Evolutionary conservation across 2,329 filamentous ascomycete genomes (phyloP).

Genomic region (Penicillium rolfsii): DNA sequence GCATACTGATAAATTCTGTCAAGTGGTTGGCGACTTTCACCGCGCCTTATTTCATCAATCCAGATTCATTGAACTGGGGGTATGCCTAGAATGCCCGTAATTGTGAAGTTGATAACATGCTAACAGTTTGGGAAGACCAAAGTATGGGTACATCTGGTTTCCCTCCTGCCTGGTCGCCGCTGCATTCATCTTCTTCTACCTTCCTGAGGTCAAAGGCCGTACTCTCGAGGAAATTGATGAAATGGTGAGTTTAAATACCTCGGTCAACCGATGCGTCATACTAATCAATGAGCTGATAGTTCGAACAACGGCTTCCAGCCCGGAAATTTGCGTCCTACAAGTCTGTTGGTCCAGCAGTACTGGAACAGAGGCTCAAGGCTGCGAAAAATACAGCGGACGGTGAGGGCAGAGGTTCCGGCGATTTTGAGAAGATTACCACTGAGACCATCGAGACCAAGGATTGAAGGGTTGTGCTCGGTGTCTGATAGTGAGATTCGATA

Average conservation of each 20-base stretch:
- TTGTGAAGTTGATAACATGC: background rate
- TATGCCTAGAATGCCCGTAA: conserved; percentile 1
- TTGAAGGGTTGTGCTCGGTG: background rate
- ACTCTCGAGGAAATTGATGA: conserved; percentile 60
- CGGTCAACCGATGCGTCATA: background rate
- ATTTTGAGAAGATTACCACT: conserved; percentile 18
- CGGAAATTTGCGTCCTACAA: conserved; percentile 44
- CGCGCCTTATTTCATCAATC: conserved; percentile 64
- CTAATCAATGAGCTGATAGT: conserved; percentile 29
- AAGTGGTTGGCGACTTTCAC: conserved; percentile 61
- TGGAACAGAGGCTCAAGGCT: conserved; percentile 13
- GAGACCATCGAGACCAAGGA: conserved; percentile 18
- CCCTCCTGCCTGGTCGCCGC: conserved; percentile 28
- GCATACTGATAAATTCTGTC: background rate
- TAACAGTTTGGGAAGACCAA: conserved; percentile 37
- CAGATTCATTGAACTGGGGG: conserved; percentile 58
- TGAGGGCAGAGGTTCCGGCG: conserved; percentile 1
- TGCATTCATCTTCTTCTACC: conserved; percentile 50
- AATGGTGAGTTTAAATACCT: conserved; percentile 48
- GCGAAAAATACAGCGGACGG: background rate
- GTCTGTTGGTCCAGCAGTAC: conserved; percentile 35
- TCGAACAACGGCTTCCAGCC: conserved; percentile 43
- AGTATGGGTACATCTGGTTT: conserved; percentile 62
- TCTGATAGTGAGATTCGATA: background rate
- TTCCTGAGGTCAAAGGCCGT: conserved; percentile 59